Evolutionary conservation across 2,329 filamentous ascomycete species (phyloP).

Genomic region (Pyrenophora seminiperda): DNA sequence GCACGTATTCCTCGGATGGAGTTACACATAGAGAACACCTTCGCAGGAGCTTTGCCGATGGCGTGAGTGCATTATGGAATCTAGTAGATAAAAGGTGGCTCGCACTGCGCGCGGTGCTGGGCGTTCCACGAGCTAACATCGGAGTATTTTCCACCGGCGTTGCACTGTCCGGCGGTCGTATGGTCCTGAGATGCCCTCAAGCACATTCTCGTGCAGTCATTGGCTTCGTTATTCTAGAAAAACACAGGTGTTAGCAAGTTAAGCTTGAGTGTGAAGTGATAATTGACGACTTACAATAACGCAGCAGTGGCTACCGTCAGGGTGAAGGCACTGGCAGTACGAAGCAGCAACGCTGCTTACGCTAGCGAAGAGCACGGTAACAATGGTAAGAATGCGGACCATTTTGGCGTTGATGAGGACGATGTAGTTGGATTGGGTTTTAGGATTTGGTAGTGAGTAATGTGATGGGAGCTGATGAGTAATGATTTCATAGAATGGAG

Average conservation of each 20-base stretch:
- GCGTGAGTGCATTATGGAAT: neutral
- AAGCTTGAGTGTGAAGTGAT: slow-evolving; percentile 1
- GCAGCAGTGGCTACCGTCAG: slow-evolving; percentile 6
- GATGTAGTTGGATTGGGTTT: too few relatives aligned
- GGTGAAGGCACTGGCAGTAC: slow-evolving; percentile 8
- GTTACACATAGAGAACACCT: neutral
- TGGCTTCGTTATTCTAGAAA: neutral
- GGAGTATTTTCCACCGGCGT: slow-evolving; percentile 1
- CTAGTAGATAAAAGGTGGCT: neutral
- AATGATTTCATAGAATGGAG: too few relatives aligned
- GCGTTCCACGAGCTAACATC: neutral
- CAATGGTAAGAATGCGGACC: slow-evolving; percentile 2
- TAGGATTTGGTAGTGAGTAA: too few relatives aligned
- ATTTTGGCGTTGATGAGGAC: neutral
- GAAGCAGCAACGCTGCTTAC: slow-evolving; percentile 8
- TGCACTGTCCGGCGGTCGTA: slow-evolving; percentile 2
- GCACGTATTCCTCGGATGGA: neutral
- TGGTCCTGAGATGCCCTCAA: neutral
- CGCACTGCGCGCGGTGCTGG: neutral
- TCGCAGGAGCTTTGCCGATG: neutral
- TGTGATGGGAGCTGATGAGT: too few relatives aligned
- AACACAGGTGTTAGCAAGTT: neutral
- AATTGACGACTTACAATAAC: slow-evolving; percentile 8
- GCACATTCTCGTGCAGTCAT: slow-evolving; percentile 4
- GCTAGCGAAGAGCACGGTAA: slow-evolving; percentile 1